Evolutionary conservation across 768 basidiomycete species (phyloP), one percentile per base, ranked within the genome.

Genomic region (Mycena galericulata): DNA sequence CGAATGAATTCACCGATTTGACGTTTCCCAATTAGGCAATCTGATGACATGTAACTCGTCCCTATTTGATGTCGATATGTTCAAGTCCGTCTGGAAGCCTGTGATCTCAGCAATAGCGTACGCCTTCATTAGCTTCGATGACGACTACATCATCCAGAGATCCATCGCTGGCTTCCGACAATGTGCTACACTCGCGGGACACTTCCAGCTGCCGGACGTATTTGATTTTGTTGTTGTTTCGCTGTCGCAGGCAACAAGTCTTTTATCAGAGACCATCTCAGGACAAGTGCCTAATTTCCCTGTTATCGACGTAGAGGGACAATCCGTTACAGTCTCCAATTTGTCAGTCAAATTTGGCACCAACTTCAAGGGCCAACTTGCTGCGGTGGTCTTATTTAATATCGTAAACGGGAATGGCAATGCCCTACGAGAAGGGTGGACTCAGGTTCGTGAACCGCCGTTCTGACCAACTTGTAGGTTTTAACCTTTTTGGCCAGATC

Each of bases 381-480:
- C 98, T 38, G 96, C 97, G 17, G 97, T 99, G 27, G 95, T 99
- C 11, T 80, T 99, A 57, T 99, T 99, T 83, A 97, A 97, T 69
- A 97, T 99, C 54, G 95, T 98, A 18, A 98, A 99, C 74, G 94
- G 96, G 14, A 97, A 99, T 76, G 96, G 95, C 10, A 93, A 95
- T 71, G 93, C 95, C 12, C 87, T 99, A 56, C 88, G 97, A 32
- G 95, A 97, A 77, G 97, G 97, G 27, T 99, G 98, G 98, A 90
- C 89, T 5, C 93, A 95, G 84, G 94, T 95, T 69, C 71, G 83
- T 68, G n/a, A 22, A 15, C 46, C 9, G 26, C 17, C 32, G 1
- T 30, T 29, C 32, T 49, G 47, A 32, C 40, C 4, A 38, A 22
- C 12, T 4, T 51, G 46, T 24, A 20, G 27, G 20, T 41, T 55